Base-by-base conservation (phyloP, 2,329 filamentous ascomycete genomes). In the Verticillium nubilum region DNA sequence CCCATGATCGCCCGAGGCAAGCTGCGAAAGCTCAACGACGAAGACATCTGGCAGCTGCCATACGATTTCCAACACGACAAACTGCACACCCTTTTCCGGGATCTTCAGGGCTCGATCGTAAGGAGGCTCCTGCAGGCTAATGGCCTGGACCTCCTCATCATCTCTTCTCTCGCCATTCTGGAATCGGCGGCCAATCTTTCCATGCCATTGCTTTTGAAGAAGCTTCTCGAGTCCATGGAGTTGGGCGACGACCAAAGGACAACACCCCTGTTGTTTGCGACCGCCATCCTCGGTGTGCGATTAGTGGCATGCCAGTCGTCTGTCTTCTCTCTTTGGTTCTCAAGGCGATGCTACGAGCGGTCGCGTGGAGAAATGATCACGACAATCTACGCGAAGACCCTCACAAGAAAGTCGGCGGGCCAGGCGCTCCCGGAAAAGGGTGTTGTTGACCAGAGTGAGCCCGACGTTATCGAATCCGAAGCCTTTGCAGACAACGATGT, bases 311-410 rank as follows among this genome's bases (percentile, higher is more conserved):
- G 84, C 1, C 90, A 94, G 66, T 83, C 84, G 0, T 80, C 81
- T 5, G 85, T 92, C 0, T 85, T 93, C 66, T 85, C 78, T 26
- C 76, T 92, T 0, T 97, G 92, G 92, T 96, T 89, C 68, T 86
- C 87, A n/a, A 84, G 92, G 64, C 86, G 93, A 61, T 85, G 85
- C 28, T 97, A 97, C 66, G 92, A 97, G 71, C 79, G 92, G 60
- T 92, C 89, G 5, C 80, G 92, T 54, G 92, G 92, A 4, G 92
- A 96, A 73, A 85, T 94, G 82, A 89, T 94, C 60, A 93, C 90
- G 17, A 92, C 91, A 84, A 80, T 93, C 13, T 92, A 91, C 67
- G 89, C 92, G 67, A 94, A 94, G 72, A 89, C 88, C 0, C 71
- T 91, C 13, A 83, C 84, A 10, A 76, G 89, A 6, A 91, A 91